Evolutionary conservation across 139 green algal genomes (phyloP), one percentile per base, ranked within the genome.

Genomic region (Coccomyxa sp.): DNA sequence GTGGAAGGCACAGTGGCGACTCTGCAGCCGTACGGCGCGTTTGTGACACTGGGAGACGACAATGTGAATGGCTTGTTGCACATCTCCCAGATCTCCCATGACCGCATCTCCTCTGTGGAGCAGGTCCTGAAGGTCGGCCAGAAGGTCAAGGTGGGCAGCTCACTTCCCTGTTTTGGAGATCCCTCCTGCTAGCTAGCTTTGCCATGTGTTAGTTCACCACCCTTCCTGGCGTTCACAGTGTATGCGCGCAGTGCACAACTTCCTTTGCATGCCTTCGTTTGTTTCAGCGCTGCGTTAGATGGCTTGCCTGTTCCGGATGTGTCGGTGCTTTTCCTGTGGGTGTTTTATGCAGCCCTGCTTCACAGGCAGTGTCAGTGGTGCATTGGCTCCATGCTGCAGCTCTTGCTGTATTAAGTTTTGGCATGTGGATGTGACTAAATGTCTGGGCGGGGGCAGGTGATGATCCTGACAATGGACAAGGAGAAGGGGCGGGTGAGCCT

Each of bases 21-120:
- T 3, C 91, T 99, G 17, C 96, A 97, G 91, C 93, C 94, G 13
- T 99, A 98, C 86, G 97, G 97, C 80, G 97, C 96, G 17, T 99
- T 99, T 78, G 85, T 99, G 13, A 96, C 99, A 79, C 87, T 99
- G 66, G 97, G 96, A 79, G 67, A 81, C 27, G 97, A 95, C 67
- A 51, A 51, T 7, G 82, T 95, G 75, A 95, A 88, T 38, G 97
- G 97, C 59, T 92, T 99, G 88, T 91, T 99, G 86, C 97, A 99
- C 88, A 96, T 99, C 84, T 96, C 89, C 84, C 96, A 99, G 90
- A 98, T 99, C 90, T 95, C 89, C 28, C 91, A 98, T 83, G 96
- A 98, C 80, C 92, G 94, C 80, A 91, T 99, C 82, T 90, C 91
- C 25, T 93, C 93, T 82, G 92, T 99, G 80, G 94, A 98, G 66